A percentile compares a stretch with the other conserved stretches of the same genome.
These are phyloP conservation scores for Mortierella sp. DNA, from an alignment of 371 early-diverging fungal species.

Conservation along the genomic window DNA sequence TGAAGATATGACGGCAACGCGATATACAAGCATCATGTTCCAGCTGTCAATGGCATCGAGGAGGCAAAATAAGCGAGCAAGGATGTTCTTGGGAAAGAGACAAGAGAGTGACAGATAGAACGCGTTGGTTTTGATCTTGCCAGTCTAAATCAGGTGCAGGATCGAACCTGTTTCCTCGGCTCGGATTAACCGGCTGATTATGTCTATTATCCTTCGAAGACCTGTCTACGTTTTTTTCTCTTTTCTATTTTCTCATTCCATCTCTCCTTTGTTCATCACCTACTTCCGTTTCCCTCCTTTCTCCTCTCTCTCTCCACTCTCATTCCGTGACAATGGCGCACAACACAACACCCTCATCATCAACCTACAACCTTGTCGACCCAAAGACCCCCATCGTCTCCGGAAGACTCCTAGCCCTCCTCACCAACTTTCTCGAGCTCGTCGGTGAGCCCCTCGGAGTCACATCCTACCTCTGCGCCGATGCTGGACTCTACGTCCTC, in stretches of 20 bases:
- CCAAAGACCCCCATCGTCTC: constrained; percentile 40
- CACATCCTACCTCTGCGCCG: constrained; percentile 30
- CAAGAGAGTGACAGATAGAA: no score
- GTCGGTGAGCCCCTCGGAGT: constrained; percentile 37
- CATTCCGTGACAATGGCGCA: neutral
- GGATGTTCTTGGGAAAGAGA: no score
- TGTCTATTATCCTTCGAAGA: neutral
- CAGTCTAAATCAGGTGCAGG: no score
- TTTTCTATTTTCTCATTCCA: neutral
- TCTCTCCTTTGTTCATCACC: neutral
- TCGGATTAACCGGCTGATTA: neutral
- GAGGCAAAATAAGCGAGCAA: no score
- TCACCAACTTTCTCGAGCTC: constrained; percentile 38
- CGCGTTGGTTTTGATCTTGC: no score
- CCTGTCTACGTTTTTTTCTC: neutral
- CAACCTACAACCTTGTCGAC: constrained; percentile 46
- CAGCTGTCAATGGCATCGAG: no score
- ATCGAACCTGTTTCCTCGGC: neutral
- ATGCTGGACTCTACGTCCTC: constrained; percentile 43
- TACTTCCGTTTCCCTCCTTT: neutral
- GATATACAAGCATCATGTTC: no score
- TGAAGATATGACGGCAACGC: no score
- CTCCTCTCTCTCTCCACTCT: neutral
- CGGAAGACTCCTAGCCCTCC: constrained; percentile 30
- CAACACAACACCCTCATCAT: neutral